Base-by-base conservation (phyloP, 495 filamentous ascomycete genomes). In the Oleoguttula mirabilis region DNA sequence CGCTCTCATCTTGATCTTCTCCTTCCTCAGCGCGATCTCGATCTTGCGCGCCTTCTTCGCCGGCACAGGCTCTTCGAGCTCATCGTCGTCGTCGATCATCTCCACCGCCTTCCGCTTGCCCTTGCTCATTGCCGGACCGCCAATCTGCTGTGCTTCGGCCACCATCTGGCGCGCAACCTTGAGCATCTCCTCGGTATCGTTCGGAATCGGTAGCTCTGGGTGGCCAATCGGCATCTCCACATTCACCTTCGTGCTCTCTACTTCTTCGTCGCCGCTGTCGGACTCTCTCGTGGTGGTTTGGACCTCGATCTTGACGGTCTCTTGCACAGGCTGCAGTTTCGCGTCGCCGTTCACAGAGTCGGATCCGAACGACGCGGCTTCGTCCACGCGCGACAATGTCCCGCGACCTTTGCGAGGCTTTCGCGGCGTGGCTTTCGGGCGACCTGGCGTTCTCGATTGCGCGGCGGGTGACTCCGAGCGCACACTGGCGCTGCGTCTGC, bases 161-260 rank as follows among this genome's bases (percentile, higher is more conserved):
- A 96, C 90, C 85, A 95, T 94, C 50, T 77, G 76, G 59, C 81
- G 85, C 5, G 90, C 90, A 59, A 82, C 72, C 34, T 75, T 79
- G 33, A 96, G 77, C 80, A 95, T 82, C 23, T 78, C 70, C 41
- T 82, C 68, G 0, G 87, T 76, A 38, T 82, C 77, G 30, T 82
- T 82, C 2, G 81, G 72, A 8, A 80, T 69, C 0, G 83, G 82
- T 8, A 84, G 62, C 28, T 86, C 77, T 12, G 79, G 76, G 31
- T 65, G 23, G 10, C 66, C 69, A 10, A 79, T 68, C 10, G 84
- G 80, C 62, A 82, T 63, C 52, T 94, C 84, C 10, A 93, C 68
- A 43, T 79, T 79, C 28, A 94, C 73, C n/a, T 75, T 79, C 10
- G 84, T 94, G 48, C 76, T 72, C 27, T 74, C 78, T 0, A 76